Base-by-base conservation (phyloP, 2,329 filamentous ascomycete genomes). In the Fonsecaea multimorphosa region DNA sequence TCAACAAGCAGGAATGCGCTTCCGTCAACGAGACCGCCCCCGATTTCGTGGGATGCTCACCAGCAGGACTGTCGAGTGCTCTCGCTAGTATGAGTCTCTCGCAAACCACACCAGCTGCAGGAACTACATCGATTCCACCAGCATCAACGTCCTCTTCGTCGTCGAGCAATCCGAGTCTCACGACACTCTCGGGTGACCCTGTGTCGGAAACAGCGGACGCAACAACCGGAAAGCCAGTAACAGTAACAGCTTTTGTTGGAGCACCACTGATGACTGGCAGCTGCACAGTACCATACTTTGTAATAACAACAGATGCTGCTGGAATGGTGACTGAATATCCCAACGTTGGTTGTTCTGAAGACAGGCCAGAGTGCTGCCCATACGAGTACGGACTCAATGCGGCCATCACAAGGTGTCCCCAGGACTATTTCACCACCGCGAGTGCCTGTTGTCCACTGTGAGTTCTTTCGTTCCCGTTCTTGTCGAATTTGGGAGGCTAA, bases 21-120 rank as follows among this genome's bases (percentile, higher is more conserved):
- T 64, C 67, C 11, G 72, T 73, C 31, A 72, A 72, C 40, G 65
- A 72, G 57, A 69, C 70, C 12, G 72, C 72, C 12, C 72, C 72
- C 8, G 66, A 72, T 44, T 73, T 72, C 55, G 72, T 73, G 34
- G 72, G 72, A 51, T 73, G 72, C 54, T 72, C 72, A 3, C 70
- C 71, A n/a, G 65, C 59, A 22, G 67, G 67, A 7, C 40, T 69
- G 16, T 67, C 60, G 22, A 68, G 65, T 46, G 68, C 59, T 7
- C 64, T 69, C 19, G 57, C 64, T n/a, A 69, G 67, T 31, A 60
- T 63, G 34, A 69, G 67, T 40, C 44, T 61, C 38, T 57, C 54
- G 4, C 52, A 36, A n/a, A 27, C 53, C 16, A 11, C 63, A 14
- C 32, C 65, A n/a, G 61, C 58, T n/a, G n/a, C n/a, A n/a, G n/a